Percentiles rank a stretch among this genome's conserved stretches.
Evolutionary conservation across 2,329 filamentous ascomycete genomes (phyloP).

Genomic region (Dichotomopilus funicola): DNA sequence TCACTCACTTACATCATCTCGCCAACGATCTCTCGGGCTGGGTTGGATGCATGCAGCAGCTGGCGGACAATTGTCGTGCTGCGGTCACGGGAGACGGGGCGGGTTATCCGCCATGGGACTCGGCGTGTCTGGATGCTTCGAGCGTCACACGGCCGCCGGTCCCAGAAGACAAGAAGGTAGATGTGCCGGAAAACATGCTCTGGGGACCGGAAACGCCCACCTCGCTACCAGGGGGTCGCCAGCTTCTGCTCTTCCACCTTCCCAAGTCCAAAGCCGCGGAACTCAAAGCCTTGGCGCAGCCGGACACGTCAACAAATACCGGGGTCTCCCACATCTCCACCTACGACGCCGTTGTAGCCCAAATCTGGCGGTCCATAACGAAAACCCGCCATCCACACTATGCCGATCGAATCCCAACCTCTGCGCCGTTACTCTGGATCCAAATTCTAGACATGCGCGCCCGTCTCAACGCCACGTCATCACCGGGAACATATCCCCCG

Average conservation of each 20-base stretch:
- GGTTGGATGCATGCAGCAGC: slow-evolving; percentile 32
- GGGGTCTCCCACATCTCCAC: neutral
- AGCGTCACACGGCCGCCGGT: slow-evolving; percentile 23
- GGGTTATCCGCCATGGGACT: slow-evolving; percentile 31
- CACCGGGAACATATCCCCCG: neutral
- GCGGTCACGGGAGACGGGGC: slow-evolving; percentile 22
- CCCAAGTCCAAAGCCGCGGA: neutral
- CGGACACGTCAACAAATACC: neutral
- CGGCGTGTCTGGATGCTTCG: slow-evolving; percentile 30
- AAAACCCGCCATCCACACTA: neutral
- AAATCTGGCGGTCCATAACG: neutral
- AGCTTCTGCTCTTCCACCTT: neutral
- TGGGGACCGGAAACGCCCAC: neutral
- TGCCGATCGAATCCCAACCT: neutral
- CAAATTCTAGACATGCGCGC: neutral
- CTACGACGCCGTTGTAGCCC: neutral
- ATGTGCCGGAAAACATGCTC: neutral
- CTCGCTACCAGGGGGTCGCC: neutral
- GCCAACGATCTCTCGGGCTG: slow-evolving; percentile 38
- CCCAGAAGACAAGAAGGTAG: neutral
- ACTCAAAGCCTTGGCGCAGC: neutral
- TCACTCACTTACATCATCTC: slow-evolving; percentile 38
- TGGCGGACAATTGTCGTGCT: slow-evolving; percentile 38
- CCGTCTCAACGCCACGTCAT: neutral
- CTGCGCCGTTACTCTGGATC: neutral